A percentile compares a stretch with the other conserved stretches of the same genome.
These are phyloP conservation scores for Piromyces sp. DNA, from an alignment of 192 early-diverging fungal genomes.

Conservation along the genomic window DNA sequence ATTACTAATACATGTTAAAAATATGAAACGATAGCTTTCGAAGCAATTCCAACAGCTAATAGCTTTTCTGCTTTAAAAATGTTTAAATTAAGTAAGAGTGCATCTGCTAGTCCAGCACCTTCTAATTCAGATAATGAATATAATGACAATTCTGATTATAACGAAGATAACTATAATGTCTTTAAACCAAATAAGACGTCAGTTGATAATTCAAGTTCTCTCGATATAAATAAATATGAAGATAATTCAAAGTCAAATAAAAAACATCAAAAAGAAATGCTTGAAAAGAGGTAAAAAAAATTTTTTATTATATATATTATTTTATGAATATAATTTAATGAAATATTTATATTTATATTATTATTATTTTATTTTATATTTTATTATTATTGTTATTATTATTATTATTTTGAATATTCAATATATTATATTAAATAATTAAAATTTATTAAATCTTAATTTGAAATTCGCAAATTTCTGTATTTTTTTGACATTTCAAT, in stretches of 20 bases:
- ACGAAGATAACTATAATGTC: background rate
- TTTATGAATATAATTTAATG: no score
- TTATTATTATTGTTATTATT: no score
- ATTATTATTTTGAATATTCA: no score
- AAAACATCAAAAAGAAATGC: background rate
- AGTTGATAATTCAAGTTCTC: background rate
- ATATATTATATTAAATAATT: no score
- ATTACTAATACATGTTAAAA: no score
- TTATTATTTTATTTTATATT: no score
- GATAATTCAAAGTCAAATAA: background rate
- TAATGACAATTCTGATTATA: background rate
- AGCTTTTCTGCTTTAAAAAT: background rate
- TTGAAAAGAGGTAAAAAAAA: background rate
- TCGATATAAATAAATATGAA: background rate
- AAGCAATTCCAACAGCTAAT: background rate
- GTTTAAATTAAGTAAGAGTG: background rate
- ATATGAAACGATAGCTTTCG: background rate
- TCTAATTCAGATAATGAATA: background rate
- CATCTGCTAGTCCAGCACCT: background rate
- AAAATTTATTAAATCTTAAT: no score
- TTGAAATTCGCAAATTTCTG: no score
- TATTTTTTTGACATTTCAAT: no score
- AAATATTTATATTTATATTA: no score
- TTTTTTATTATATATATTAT: no score
- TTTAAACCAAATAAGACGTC: background rate